These are phyloP conservation scores for Pseudogymnoascus sp. DNA, from an alignment of 2,329 filamentous ascomycete species.

Conservation along the genomic window DNA sequence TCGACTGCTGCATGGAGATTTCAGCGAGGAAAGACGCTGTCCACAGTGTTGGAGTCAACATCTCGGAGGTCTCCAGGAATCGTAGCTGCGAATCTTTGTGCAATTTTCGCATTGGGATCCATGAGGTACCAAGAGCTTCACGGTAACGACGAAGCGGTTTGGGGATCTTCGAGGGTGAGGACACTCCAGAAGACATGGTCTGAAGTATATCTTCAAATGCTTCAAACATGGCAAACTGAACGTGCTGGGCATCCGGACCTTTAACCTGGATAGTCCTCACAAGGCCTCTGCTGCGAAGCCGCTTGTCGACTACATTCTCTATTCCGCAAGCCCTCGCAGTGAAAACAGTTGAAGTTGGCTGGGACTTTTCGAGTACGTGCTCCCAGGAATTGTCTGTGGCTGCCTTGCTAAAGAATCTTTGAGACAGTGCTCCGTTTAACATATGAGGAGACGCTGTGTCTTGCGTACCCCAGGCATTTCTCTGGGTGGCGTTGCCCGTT, in stretches of 20 bases:
- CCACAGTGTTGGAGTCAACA: constrained; percentile 67
- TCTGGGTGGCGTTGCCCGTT: not conserved
- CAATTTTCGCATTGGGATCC: constrained; percentile 70
- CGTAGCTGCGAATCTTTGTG: constrained; percentile 65
- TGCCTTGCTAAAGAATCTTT: not conserved
- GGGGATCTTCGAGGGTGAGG: constrained; percentile 16
- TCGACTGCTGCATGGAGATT: constrained; percentile 64
- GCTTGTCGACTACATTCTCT: constrained; percentile 55
- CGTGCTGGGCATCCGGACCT: constrained; percentile 58
- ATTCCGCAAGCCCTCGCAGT: constrained; percentile 60
- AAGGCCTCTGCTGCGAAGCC: constrained; percentile 68
- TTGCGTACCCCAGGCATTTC: constrained; percentile 23
- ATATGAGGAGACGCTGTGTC: constrained; percentile 23
- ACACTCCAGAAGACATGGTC: constrained; percentile 27
- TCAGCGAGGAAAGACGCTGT: constrained; percentile 60
- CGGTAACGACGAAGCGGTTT: constrained; percentile 21
- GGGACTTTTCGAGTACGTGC: constrained; percentile 37
- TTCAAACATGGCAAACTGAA: constrained; percentile 54
- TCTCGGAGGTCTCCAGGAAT: constrained; percentile 63
- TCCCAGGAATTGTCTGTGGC: not conserved
- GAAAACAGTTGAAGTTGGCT: constrained; percentile 29
- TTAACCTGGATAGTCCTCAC: constrained; percentile 56
- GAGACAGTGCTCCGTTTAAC: constrained; percentile 18
- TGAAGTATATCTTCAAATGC: constrained; percentile 53
- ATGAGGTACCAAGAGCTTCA: constrained; percentile 54